Base-by-base conservation (phyloP, 139 green algal genomes). In the Tetradesmus obliquus region DNA sequence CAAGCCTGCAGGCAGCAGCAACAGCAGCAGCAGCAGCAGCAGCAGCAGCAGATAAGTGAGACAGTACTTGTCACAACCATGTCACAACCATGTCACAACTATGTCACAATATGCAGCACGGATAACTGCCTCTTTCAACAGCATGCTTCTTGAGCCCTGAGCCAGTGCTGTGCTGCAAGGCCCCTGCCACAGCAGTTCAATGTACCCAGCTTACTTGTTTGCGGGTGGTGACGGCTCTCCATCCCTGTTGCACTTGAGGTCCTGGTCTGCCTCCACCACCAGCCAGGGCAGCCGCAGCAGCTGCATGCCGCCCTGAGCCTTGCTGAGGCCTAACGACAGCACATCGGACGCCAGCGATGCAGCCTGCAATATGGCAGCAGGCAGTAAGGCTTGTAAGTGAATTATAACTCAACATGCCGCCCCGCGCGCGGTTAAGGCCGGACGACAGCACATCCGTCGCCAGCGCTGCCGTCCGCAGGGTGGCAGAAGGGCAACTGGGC, bases 281-380 rank as follows among this genome's bases (percentile, higher is more conserved):
- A 95, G 53, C 94, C 94, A 95, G 22, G 94, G 94, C 19, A 94
- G 88, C 45, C 94, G 91, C 92, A 95, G 83, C 84, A 94, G 90
- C 57, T 83, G 84, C 22, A 93, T 55, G 20, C 72, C 88, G 32
- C 51, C 74, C 60, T 66, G 19, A 0, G 92, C 91, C 8, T 58
- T 81, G 6, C 86, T 86, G 74, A 91, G 62, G 45, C 92, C 92
- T 2, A 66, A 66, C 0, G 55, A 24, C 82, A 94, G 32, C 12
- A 94, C 51, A 82, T 93, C 90, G 3, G 62, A 84, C 45, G 91
- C 86, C 60, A 94, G 79, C 1, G 45, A 83, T 32, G 51, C 24
- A 10, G 24, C 84, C 87, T 92, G 93, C 9, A 79, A n/a, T 9
- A 3, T 5, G 57, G 8, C 60, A 24, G 2, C 66, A 24, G 1